Evolutionary conservation across 2,329 filamentous ascomycete species (phyloP).

Genomic region (Myriosclerotinia curreyana): DNA sequence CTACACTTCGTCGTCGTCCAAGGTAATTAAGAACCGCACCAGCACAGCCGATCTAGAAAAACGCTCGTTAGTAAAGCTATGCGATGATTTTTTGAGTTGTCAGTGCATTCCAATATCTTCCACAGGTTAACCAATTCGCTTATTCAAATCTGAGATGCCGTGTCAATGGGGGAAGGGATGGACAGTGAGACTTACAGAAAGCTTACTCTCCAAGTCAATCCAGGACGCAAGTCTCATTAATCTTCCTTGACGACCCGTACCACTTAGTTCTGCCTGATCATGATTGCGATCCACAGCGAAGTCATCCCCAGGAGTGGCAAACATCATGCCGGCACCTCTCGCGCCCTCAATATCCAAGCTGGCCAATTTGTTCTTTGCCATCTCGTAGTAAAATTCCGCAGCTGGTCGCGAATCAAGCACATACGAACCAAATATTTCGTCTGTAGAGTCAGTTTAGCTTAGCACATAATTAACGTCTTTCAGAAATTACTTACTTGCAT

Average conservation of each 20-base stretch:
- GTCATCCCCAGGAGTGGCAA: constrained; percentile 58
- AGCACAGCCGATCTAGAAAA: constrained; percentile 65
- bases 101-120: neutral
- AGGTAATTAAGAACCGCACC: constrained; percentile 83
- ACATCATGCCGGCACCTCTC: constrained; percentile 50
- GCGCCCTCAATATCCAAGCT: constrained; percentile 50
- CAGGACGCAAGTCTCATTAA: constrained; percentile 66
- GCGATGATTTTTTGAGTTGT: neutral
- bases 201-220: constrained; percentile 69
- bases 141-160: no score
- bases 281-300: constrained; percentile 27
- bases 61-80: neutral
- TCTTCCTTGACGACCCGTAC: constrained; percentile 57
- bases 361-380: constrained; percentile 63
- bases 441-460: constrained; percentile 31
- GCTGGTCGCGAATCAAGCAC: constrained; percentile 65
- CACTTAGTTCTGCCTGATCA: constrained; percentile 41
- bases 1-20: constrained; percentile 62
- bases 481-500: constrained; percentile 29
- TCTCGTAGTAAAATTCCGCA: constrained; percentile 67
- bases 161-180: neutral
- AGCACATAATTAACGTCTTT: neutral
- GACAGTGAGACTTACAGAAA: constrained; percentile 54
- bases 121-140: neutral
- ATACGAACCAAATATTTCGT: constrained; percentile 44